Evolutionary conservation across 129 eudicot species (phyloP).

Genomic region (Apium graveolens): DNA sequence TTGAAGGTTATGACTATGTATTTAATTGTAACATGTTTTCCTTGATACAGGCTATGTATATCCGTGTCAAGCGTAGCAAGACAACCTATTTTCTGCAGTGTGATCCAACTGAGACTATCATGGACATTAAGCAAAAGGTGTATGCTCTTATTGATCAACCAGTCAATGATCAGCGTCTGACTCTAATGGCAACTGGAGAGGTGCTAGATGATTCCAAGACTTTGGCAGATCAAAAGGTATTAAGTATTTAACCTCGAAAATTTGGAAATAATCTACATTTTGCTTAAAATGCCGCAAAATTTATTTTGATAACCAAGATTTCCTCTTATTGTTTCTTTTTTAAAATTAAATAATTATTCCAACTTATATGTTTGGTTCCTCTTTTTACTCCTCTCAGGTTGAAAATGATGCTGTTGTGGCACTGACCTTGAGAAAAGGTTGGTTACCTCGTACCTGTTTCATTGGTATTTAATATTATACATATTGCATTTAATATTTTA

Average conservation of each 20-base stretch:
- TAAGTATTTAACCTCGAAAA: constrained; percentile 18
- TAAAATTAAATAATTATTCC: neutral
- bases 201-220: constrained; percentile 87
- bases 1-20: neutral
- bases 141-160: constrained; percentile 72
- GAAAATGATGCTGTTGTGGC: constrained; percentile 98
- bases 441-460: neutral
- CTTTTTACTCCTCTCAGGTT: constrained; percentile 46
- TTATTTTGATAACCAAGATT: neutral
- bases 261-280: neutral
- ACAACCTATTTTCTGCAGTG: constrained; percentile 89
- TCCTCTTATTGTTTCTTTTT: neutral
- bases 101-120: constrained; percentile 73
- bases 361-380: constrained; percentile 3
- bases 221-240: constrained; percentile 91
- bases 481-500: neutral
- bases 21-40: neutral
- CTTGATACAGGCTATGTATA: constrained; percentile 76
- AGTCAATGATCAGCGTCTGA: constrained; percentile 60
- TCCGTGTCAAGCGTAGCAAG: constrained; percentile 87
- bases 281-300: neutral
- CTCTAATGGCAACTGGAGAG: constrained; percentile 51
- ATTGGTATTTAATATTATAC: neutral
- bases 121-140: constrained; percentile 82
- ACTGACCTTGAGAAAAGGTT: constrained; percentile 90